These are phyloP conservation scores for Magnusiomyces sp. DNA, from an alignment of 1,139 yeast species.

Conservation along the genomic window DNA sequence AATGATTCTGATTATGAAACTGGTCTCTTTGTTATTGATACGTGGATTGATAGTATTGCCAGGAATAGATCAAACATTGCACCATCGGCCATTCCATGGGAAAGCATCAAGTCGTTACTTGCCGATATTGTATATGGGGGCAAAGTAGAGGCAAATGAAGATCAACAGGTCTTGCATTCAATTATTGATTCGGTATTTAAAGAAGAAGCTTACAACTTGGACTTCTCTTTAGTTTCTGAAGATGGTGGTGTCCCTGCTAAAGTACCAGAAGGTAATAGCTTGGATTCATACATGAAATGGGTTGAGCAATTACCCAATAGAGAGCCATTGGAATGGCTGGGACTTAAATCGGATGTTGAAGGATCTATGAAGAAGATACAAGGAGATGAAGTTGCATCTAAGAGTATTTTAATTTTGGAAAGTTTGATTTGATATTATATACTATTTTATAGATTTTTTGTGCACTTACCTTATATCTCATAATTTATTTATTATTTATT, in stretches of 20 bases:
- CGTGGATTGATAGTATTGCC: slow-evolving; percentile 31
- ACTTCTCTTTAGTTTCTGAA: slow-evolving; percentile 31
- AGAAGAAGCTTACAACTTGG: slow-evolving; percentile 32
- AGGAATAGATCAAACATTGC: slow-evolving; percentile 35
- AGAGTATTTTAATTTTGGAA: slow-evolving; percentile 1
- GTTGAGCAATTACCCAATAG: slow-evolving; percentile 45
- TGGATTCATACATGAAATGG: slow-evolving; percentile 43
- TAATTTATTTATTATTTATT: not conserved
- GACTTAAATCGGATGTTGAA: slow-evolving; percentile 42
- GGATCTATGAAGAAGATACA: slow-evolving; percentile 24
- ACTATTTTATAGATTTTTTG: not conserved
- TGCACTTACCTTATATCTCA: not conserved
- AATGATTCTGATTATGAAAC: slow-evolving; percentile 66
- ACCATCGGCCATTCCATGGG: slow-evolving; percentile 52
- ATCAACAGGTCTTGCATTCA: slow-evolving; percentile 29
- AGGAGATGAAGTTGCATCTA: slow-evolving; percentile 16
- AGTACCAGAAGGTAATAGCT: slow-evolving; percentile 44
- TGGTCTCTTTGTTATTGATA: slow-evolving; percentile 40
- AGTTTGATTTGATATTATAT: not conserved
- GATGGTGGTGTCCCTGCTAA: slow-evolving; percentile 22
- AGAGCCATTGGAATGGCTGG: slow-evolving; percentile 59
- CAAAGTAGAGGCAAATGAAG: slow-evolving; percentile 46
- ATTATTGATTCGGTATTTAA: slow-evolving; percentile 32
- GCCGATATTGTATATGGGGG: slow-evolving; percentile 66
- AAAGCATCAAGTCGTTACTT: slow-evolving; percentile 41